These are phyloP conservation scores for Candida ponderosae DNA, from an alignment of 805 yeast genomes.

Conservation along the genomic window DNA sequence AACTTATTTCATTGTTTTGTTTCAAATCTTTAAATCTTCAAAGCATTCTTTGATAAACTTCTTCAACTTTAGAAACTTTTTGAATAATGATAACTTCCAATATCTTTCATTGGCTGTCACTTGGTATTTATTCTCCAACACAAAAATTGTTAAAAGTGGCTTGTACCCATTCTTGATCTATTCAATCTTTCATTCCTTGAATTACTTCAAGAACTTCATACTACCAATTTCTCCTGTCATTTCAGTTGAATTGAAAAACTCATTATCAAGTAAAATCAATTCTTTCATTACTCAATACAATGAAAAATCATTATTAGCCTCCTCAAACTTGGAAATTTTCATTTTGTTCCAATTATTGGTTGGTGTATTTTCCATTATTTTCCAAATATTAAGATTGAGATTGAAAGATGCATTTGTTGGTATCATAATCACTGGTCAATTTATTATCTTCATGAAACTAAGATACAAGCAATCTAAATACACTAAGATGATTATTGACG, in stretches of 20 bases:
- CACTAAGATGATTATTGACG: conserved; percentile 41
- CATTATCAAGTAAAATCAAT: conserved; percentile 22
- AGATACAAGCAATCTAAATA: conserved; percentile 51
- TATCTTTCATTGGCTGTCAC: conserved; percentile 40
- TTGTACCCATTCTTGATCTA: conserved; percentile 55
- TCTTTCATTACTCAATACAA: conserved; percentile 30
- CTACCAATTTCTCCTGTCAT: conserved; percentile 40
- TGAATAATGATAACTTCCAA: conserved; percentile 51
- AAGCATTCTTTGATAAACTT: conserved; percentile 16
- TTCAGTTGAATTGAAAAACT: conserved; percentile 15
- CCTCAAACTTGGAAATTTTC: conserved; percentile 40
- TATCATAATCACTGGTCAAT: conserved; percentile 33
- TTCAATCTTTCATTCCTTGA: conserved; percentile 57
- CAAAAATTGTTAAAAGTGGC: conserved; percentile 35
- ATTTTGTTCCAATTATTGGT: conserved; percentile 29
- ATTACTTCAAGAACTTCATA: conserved; percentile 46
- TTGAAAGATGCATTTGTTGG: conserved; percentile 23
- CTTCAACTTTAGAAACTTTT: conserved; percentile 25
- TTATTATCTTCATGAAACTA: conserved; percentile 48
- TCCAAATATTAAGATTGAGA: conserved; percentile 20
- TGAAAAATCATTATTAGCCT: conserved; percentile 33
- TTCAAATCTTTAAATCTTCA: conserved; percentile 45
- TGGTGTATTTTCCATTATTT: conserved; percentile 35
- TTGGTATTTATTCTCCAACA: conserved; percentile 35
- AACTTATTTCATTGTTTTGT: conserved; percentile 57